These are phyloP conservation scores for Clonostachys sp. DNA, from an alignment of 2,329 filamentous ascomycete species.

Conservation along the genomic window DNA sequence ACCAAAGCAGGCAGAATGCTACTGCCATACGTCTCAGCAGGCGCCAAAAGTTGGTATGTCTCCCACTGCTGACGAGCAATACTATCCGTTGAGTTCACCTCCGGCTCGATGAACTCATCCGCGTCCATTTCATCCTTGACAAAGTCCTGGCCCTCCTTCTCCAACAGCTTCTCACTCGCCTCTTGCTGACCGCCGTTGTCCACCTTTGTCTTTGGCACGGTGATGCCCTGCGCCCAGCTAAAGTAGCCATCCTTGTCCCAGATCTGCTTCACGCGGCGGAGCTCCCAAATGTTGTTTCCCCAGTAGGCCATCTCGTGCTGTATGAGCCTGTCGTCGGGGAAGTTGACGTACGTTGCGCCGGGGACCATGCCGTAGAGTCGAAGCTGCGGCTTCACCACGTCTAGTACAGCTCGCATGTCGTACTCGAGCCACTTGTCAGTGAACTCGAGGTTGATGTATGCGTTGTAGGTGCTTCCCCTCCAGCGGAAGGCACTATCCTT, in stretches of 20 bases:
- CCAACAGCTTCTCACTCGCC: too few relatives aligned
- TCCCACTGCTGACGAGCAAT: too few relatives aligned
- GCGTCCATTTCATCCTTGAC: too few relatives aligned
- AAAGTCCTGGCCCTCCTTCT: too few relatives aligned
- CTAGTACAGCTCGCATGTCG: neutral
- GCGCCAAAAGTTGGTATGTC: too few relatives aligned
- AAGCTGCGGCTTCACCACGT: neutral
- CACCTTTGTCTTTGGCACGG: neutral
- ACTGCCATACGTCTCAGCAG: too few relatives aligned
- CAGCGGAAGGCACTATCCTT: neutral
- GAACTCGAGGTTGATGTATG: neutral
- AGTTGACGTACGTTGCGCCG: slow-evolving; percentile 19
- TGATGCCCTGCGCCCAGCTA: slow-evolving; percentile 6
- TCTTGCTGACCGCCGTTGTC: too few relatives aligned
- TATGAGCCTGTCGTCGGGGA: slow-evolving; percentile 12
- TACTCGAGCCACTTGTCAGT: neutral
- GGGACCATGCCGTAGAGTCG: slow-evolving; percentile 1
- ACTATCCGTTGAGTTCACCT: too few relatives aligned
- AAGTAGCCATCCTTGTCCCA: slow-evolving; percentile 21
- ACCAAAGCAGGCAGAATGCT: too few relatives aligned
- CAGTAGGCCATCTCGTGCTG: slow-evolving; percentile 20
- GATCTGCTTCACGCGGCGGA: slow-evolving; percentile 15
- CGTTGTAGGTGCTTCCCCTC: neutral
- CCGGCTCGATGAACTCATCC: too few relatives aligned
- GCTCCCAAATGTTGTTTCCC: slow-evolving; percentile 13